Evolutionary conservation across 352 stramenopile species (phyloP).

Genomic region (Plasmopara halstedii): DNA sequence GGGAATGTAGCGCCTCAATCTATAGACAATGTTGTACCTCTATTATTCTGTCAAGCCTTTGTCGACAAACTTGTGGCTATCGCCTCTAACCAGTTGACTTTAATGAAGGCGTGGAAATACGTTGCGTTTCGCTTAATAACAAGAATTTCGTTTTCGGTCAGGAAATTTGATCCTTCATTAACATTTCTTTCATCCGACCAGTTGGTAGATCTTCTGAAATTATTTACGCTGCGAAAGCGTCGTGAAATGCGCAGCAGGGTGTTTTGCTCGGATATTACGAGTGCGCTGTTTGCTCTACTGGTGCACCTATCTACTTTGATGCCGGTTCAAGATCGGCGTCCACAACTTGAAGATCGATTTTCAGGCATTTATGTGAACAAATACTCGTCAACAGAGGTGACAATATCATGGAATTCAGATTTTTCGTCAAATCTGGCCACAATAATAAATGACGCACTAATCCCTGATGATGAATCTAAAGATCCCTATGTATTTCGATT

Average conservation of each 20-base stretch:
- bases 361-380: constrained; percentile 12
- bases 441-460: neutral
- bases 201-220: constrained; percentile 18
- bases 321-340: neutral
- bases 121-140: constrained; percentile 23
- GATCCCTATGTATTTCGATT: constrained; percentile 4
- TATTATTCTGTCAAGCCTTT: constrained; percentile 21
- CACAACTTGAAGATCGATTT: neutral
- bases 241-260: constrained; percentile 23
- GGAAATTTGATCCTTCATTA: neutral
- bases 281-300: constrained; percentile 24
- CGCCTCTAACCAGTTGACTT: constrained; percentile 4
- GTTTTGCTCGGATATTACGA: constrained; percentile 31
- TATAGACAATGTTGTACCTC: neutral
- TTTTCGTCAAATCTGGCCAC: neutral
- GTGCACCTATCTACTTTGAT: neutral
- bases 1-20: neutral
- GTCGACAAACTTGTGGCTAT: constrained; percentile 22
- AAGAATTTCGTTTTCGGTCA: constrained; percentile 7
- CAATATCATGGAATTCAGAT: constrained; percentile 22
- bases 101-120: constrained; percentile 21
- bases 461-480: neutral
- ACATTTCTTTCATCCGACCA: constrained; percentile 8
- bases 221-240: constrained; percentile 23
- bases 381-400: constrained; percentile 28